These are phyloP conservation scores for Colletotrichum sp. DNA, from an alignment of 2,329 filamentous ascomycete genomes.

Conservation along the genomic window DNA sequence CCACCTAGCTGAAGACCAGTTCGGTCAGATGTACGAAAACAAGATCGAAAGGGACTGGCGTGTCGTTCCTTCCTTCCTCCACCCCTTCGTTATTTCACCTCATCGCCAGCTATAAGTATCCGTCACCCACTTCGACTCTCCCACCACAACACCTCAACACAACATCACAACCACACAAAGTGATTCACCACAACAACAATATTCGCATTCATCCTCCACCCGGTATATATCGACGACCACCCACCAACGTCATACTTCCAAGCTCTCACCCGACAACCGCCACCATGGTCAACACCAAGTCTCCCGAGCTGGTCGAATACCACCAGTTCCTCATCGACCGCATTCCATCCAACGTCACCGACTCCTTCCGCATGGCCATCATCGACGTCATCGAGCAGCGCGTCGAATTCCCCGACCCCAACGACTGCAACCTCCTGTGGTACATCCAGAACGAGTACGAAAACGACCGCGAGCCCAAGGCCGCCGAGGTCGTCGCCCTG, in stretches of 20 bases:
- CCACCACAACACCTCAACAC: not conserved
- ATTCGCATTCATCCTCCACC: not conserved
- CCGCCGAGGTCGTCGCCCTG: constrained; percentile 1
- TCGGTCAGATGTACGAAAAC: not conserved
- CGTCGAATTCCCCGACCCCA: not conserved
- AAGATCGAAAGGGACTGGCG: not conserved
- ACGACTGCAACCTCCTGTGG: not conserved
- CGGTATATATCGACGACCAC: not conserved
- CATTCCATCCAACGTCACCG: not conserved
- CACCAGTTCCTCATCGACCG: not conserved
- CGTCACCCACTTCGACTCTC: not conserved
- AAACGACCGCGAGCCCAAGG: not conserved
- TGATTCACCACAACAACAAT: not conserved
- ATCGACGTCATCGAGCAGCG: not conserved
- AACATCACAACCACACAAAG: not conserved
- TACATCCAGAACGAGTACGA: not conserved
- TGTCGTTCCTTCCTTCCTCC: not conserved
- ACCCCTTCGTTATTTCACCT: not conserved
- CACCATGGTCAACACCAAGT: not conserved
- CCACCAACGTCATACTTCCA: not conserved
- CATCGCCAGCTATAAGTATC: not conserved
- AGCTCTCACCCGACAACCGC: not conserved
- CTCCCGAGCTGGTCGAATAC: not conserved
- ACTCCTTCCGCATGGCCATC: not conserved
- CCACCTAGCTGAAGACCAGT: not conserved